Base-by-base conservation (phyloP, 2,329 filamentous ascomycete species). In the Huntiella moniliformis region DNA sequence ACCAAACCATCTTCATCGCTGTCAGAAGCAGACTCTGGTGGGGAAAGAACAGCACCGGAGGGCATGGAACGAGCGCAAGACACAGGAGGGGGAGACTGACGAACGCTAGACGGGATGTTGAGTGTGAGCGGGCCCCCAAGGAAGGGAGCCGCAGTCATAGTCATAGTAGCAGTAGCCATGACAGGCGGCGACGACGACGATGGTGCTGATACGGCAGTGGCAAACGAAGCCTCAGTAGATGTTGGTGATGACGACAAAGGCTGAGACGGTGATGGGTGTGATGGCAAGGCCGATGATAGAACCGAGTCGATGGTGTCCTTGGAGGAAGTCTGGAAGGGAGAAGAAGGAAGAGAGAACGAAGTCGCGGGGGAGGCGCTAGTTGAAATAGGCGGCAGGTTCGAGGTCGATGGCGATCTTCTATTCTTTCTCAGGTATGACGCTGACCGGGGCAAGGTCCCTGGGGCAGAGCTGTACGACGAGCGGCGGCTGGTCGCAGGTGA, bases 21-120 rank as follows among this genome's bases (percentile, higher is more conserved):
- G 53, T 79, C 82, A 35, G 74, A 72, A 5, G 73, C 71, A 32
- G 87, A 94, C 56, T 95, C 88, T 7, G 88, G 88, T 33, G 88
- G 88, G 0, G 88, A 95, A 49, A 93, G 82, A 54, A 94, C 75
- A 52, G 84, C 86, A 51, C 84, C 85, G 51, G 76, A 74, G 37
- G 86, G 85, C 60, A 94, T 91, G 52, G 74, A 66, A 50, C 75
- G 61, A 18, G 67, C 71, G 63, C 84, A 77, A 52, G 77, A 83
- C 52, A 85, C 63, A 13, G 85, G 83, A n/a, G 83, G 79, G 12
- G 85, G 84, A 41, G 86, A 92, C 60, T 87, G 82, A 55, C 83
- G 76, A 51, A 92, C 66, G 62, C 76, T 83, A 59, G 67, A 67
- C 57, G 67, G 70, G 46, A 65, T 54, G 12, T 61, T 58, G 57